Evolutionary conservation across 441 rosid species (phyloP), one percentile per base, ranked within the genome.

Genomic region (Flueggea neowawraea): DNA sequence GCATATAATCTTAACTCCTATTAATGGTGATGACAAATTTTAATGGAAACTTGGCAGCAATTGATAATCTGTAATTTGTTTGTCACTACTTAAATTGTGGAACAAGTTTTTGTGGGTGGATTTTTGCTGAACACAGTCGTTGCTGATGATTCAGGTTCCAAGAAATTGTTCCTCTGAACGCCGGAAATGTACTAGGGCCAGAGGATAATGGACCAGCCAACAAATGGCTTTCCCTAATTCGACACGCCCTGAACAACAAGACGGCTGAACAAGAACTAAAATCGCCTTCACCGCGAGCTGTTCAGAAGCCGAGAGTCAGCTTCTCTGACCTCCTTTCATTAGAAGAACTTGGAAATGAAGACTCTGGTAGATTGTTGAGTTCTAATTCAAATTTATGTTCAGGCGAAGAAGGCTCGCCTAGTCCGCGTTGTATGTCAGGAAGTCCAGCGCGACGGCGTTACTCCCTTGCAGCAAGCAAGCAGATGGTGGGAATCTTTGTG

Each of bases 401-500:
- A 1, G 16, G 43, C 0, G 78, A 74, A 16, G 79, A 74, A 60
- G 64, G 39, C 16, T 69, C 69, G 3, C 65, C 73, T 14, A 52
- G 74, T 55, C 74, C 80, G 1, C 44, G 61, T 6, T 57, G 49
- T 68, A 54, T 13, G 13, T 59, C 74, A 0, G 66, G 62, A 71
- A 72, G 69, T 63, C 75, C 71, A 16, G 17, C 5, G 31, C 63
- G 10, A 53, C 74, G 12, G 4, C 66, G 66, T 6, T 91, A 81
- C 71, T 77, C 82, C 75, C 84, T 86, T 2, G 91, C 91, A 2
- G 95, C 89, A 12, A 84, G 97, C 75, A 95, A 95, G 74, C 99
- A 91, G 73, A 95, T 95, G 99, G 99, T 95, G 15, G 99, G 99
- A 33, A 71, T 95, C 47, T 87, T 91, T 75, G 51, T 95, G 55